phyloP scores from a whole-genome alignment of 2,329 filamentous ascomycete genomes.

The Neodidymelliopsis sp. region DNA sequence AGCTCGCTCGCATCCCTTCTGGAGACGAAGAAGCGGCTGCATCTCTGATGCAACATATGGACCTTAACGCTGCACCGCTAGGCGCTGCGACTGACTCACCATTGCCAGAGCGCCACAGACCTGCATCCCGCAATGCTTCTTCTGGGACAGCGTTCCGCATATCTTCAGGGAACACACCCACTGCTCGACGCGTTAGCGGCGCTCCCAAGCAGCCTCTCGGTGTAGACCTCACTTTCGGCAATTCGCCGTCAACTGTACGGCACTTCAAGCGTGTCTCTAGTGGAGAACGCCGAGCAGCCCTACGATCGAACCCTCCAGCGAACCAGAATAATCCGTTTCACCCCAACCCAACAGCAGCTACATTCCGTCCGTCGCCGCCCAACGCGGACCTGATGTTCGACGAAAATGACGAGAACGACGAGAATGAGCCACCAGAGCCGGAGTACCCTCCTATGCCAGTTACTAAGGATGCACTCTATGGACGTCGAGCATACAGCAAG shows the following conservation, averaged over 20 bases:
- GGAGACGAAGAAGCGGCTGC: constrained; percentile 43
- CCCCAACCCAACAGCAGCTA: constrained; percentile 47
- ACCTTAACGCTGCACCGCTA: constrained; percentile 54
- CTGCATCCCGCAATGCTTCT: constrained; percentile 48
- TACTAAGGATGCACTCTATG: constrained; percentile 81
- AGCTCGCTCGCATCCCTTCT: constrained; percentile 56
- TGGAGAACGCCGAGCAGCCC: constrained; percentile 49
- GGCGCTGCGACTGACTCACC: constrained; percentile 50
- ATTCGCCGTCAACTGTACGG: constrained; percentile 88
- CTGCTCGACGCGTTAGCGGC: constrained; percentile 54
- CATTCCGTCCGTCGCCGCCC: constrained; percentile 47
- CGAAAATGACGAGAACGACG: constrained; percentile 69
- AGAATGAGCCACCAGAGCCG: constrained; percentile 65
- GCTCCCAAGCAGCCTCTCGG: constrained; percentile 76
- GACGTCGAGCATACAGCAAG: constrained; percentile 80
- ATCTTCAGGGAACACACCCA: constrained; percentile 49
- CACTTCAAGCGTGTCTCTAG: constrained; percentile 91
- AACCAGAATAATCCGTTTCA: constrained; percentile 36
- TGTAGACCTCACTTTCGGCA: constrained; percentile 91
- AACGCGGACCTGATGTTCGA: constrained; percentile 52
- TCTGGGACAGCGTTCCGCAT: constrained; percentile 49
- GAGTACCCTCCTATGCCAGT: constrained; percentile 62
- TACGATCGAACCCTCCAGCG: constrained; percentile 40
- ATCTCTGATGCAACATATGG: constrained; percentile 52
- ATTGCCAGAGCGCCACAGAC: constrained; percentile 35